Evolutionary conservation across 1,139 yeast genomes (phyloP).

Genomic region (Yamadazyma mexicana): DNA sequence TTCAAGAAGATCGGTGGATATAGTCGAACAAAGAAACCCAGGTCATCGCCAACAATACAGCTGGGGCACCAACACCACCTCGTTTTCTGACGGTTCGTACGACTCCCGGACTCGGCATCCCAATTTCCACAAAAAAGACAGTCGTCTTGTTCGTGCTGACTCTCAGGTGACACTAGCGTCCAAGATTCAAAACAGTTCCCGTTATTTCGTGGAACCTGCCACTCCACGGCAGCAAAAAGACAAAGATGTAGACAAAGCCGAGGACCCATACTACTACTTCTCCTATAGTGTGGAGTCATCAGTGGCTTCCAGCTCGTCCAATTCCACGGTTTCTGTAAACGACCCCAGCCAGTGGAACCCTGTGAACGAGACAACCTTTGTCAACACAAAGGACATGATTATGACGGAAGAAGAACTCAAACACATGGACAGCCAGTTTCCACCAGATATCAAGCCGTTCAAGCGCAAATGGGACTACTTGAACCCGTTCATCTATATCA

Average conservation of each 20-base stretch:
- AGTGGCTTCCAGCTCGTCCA: background rate
- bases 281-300: constrained; percentile 3
- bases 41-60: no score
- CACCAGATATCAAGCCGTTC: constrained; percentile 11
- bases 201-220: constrained; percentile 15
- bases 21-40: background rate
- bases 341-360: background rate
- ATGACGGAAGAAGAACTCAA: constrained; percentile 14
- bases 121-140: constrained; percentile 16
- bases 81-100: background rate
- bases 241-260: constrained; percentile 12
- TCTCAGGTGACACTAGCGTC: constrained; percentile 14
- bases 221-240: constrained; percentile 1
- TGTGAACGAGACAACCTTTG: background rate
- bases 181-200: constrained; percentile 14
- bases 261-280: constrained; percentile 18
- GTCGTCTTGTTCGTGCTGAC: constrained; percentile 7
- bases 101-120: constrained; percentile 14
- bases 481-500: constrained; percentile 14
- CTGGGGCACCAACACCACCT: no score
- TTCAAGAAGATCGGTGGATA: background rate
- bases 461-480: constrained; percentile 13
- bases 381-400: constrained; percentile 9
- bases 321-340: background rate
- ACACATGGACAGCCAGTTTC: constrained; percentile 13